phyloP scores from a whole-genome alignment of 192 early-diverging fungal genomes.

The Backusella parvicylindrica region DNA sequence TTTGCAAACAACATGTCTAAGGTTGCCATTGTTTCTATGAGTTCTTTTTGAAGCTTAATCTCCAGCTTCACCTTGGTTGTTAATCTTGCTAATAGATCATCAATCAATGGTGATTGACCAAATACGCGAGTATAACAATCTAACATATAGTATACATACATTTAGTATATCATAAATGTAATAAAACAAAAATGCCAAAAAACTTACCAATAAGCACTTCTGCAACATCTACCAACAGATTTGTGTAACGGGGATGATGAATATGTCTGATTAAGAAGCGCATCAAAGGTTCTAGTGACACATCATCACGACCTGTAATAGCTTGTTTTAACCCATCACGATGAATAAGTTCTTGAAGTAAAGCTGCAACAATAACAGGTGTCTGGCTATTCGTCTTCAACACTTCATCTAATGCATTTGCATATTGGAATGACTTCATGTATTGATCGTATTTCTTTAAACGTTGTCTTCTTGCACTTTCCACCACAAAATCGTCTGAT shows the following conservation, averaged over 20 bases:
- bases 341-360: conserved; percentile 89
- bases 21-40: conserved; percentile 76
- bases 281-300: conserved; percentile 77
- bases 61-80: conserved; percentile 73
- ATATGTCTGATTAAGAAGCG: conserved; percentile 82
- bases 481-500: conserved; percentile 74
- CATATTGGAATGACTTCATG: conserved; percentile 83
- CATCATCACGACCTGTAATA: conserved; percentile 84
- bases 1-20: conserved; percentile 81
- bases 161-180: background rate
- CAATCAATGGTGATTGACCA: conserved; percentile 75
- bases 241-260: conserved; percentile 75
- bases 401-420: conserved; percentile 84
- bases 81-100: conserved; percentile 70
- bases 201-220: conserved; percentile 68
- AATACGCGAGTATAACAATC: conserved; percentile 85
- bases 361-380: conserved; percentile 62
- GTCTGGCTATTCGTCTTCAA: conserved; percentile 56
- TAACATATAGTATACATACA: background rate
- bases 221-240: conserved; percentile 74
- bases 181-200: background rate
- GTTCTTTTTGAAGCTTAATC: conserved; percentile 72
- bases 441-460: conserved; percentile 80
- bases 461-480: conserved; percentile 55
- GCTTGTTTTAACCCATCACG: conserved; percentile 78